Conservation (phyloP, 345 rosid genomes). For the Euphorbia lathyris region DNA sequence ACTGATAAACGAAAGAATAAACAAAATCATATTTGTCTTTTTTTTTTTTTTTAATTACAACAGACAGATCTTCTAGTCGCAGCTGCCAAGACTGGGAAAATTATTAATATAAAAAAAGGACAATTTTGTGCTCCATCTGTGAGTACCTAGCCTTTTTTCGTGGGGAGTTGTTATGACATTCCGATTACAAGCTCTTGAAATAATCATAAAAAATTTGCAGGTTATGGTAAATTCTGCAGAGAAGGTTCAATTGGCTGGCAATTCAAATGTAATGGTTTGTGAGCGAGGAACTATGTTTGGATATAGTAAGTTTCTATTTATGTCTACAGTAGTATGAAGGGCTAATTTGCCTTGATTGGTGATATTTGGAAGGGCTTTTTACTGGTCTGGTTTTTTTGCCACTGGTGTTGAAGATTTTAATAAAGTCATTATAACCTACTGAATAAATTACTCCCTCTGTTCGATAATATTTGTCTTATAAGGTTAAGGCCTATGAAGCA, state of each 20-base stretch:
- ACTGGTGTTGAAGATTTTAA: neutral
- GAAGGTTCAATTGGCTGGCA: conserved; percentile 91
- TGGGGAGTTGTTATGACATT: conserved; percentile 10
- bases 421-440: neutral
- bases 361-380: neutral
- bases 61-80: conserved; percentile 98
- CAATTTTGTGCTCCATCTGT: conserved; percentile 94
- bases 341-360: neutral
- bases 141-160: conserved; percentile 32
- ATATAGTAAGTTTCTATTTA: conserved; percentile 63
- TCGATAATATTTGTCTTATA: too few relatives aligned
- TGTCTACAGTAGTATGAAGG: neutral
- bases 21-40: neutral
- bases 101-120: conserved; percentile 91
- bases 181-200: conserved; percentile 7
- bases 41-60: conserved; percentile 12
- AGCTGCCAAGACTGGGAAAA: conserved; percentile 92
- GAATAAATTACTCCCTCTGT: too few relatives aligned
- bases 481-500: too few relatives aligned
- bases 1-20: neutral
- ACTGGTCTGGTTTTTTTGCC: neutral
- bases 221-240: conserved; percentile 87
- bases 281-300: conserved; percentile 99
- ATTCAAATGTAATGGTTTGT: conserved; percentile 93
- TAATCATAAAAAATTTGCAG: conserved; percentile 39